phyloP scores from a whole-genome alignment of 1,139 yeast genomes.

The Diutina sp. region DNA sequence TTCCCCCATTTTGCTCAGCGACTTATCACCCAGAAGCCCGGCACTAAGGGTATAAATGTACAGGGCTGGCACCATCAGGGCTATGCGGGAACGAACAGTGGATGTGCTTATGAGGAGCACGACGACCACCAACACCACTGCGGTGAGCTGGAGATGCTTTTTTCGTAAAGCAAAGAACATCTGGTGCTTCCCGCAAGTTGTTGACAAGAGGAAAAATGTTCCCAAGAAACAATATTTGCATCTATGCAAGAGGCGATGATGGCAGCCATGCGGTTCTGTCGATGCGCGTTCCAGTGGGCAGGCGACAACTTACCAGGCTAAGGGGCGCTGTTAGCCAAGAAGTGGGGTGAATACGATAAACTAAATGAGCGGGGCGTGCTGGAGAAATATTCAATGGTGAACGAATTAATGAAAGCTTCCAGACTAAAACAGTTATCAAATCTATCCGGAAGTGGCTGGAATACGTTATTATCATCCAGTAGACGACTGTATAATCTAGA shows the following conservation, averaged over 20 bases:
- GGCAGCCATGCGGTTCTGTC: not conserved
- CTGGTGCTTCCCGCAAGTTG: not conserved
- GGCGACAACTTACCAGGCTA: not conserved
- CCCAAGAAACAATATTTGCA: not conserved
- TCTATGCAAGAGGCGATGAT: not conserved
- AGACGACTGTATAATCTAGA: not conserved
- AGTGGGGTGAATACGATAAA: not conserved
- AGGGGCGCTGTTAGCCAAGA: not conserved
- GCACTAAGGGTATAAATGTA: not conserved
- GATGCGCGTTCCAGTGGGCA: not conserved
- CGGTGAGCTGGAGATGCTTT: constrained; percentile 1
- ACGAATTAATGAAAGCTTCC: too few species aligned
- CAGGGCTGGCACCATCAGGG: not conserved
- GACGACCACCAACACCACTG: not conserved
- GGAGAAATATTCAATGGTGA: too few species aligned
- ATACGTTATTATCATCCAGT: too few species aligned
- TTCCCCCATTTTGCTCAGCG: not conserved
- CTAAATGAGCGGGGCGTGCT: too few species aligned
- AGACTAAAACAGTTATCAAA: too few species aligned
- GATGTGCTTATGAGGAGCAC: not conserved
- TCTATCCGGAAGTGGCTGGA: too few species aligned
- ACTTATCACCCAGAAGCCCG: not conserved
- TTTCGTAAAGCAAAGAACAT: constrained; percentile 1
- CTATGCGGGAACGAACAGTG: not conserved
- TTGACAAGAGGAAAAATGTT: not conserved